Evolutionary conservation across 1,284 basidiomycete species (phyloP).

Genomic region (Coniferiporia sulphurascens): DNA sequence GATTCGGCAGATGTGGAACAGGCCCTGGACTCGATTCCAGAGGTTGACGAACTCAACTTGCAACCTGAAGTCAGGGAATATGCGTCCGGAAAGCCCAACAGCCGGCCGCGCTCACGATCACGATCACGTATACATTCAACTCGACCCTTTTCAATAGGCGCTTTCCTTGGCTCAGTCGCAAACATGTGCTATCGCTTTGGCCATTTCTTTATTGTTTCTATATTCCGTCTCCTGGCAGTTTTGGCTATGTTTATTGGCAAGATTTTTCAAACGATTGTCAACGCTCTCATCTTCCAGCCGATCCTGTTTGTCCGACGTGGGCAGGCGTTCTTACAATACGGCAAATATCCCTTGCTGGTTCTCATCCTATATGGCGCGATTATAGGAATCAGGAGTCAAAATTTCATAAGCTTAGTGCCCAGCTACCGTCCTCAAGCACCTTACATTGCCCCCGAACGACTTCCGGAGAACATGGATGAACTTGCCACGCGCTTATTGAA

Average conservation of each 20-base stretch:
- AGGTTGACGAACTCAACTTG: slow-evolving; percentile 36
- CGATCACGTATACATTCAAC: slow-evolving; percentile 19
- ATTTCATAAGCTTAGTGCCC: background rate
- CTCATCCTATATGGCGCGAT: slow-evolving; percentile 3
- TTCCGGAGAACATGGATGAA: slow-evolving; percentile 65
- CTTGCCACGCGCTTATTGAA: slow-evolving; percentile 61
- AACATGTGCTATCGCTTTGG: slow-evolving; percentile 33
- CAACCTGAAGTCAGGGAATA: background rate
- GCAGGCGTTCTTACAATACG: slow-evolving; percentile 28
- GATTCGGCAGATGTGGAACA: slow-evolving; percentile 44
- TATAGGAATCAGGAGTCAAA: background rate
- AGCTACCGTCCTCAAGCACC: slow-evolving; percentile 9
- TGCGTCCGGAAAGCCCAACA: background rate
- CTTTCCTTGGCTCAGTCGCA: slow-evolving; percentile 40
- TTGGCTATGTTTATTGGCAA: slow-evolving; percentile 39
- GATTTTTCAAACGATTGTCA: slow-evolving; percentile 39
- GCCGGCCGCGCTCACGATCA: slow-evolving; percentile 14
- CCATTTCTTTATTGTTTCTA: slow-evolving; percentile 21
- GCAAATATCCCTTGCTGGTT: slow-evolving; percentile 35
- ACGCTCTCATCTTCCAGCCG: slow-evolving; percentile 44
- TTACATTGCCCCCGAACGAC: slow-evolving; percentile 46
- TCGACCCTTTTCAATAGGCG: slow-evolving; percentile 40
- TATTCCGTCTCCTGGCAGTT: slow-evolving; percentile 27
- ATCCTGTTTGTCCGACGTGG: slow-evolving; percentile 28
- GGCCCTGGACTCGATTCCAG: slow-evolving; percentile 53